Evolutionary conservation across 163 green algal species (phyloP).

Genomic region (Chlorella variabilis): DNA sequence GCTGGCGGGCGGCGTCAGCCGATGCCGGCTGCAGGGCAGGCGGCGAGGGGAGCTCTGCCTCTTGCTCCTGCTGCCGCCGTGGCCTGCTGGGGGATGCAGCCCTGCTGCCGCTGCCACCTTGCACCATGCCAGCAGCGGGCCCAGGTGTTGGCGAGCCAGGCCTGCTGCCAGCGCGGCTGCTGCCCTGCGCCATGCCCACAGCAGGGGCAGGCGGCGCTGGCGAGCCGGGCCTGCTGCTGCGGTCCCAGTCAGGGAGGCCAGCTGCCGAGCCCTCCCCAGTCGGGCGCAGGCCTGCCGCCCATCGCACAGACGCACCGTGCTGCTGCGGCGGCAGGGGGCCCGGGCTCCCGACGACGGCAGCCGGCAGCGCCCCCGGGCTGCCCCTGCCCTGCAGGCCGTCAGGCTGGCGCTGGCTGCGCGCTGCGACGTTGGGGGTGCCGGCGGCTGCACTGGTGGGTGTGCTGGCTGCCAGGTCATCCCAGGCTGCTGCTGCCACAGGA

Average conservation of each 20-base stretch:
- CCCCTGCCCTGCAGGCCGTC: not conserved
- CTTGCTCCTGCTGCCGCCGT: not conserved
- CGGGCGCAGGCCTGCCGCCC: not conserved
- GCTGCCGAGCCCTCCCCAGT: not conserved
- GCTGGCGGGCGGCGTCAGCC: no score
- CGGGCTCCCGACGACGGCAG: not conserved
- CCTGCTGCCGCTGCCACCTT: not conserved
- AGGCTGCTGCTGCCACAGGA: not conserved
- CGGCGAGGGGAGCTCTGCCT: no score
- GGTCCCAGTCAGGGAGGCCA: constrained; percentile 13
- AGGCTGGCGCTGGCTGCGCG: no score
- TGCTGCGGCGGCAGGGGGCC: no score
- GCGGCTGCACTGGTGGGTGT: not conserved
- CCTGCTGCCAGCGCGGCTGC: not conserved
- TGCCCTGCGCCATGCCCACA: no score
- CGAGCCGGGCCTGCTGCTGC: not conserved
- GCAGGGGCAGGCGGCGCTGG: not conserved
- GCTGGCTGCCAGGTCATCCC: not conserved
- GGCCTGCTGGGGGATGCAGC: not conserved
- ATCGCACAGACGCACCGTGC: not conserved
- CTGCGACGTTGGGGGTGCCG: not conserved
- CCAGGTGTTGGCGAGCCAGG: not conserved
- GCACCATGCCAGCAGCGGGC: no score
- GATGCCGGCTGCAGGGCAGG: no score
- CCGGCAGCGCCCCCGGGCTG: not conserved